Evolutionary conservation across 1,284 basidiomycete species (phyloP), one percentile per base, ranked within the genome.

Genomic region (Naganishia liquefaciens): DNA sequence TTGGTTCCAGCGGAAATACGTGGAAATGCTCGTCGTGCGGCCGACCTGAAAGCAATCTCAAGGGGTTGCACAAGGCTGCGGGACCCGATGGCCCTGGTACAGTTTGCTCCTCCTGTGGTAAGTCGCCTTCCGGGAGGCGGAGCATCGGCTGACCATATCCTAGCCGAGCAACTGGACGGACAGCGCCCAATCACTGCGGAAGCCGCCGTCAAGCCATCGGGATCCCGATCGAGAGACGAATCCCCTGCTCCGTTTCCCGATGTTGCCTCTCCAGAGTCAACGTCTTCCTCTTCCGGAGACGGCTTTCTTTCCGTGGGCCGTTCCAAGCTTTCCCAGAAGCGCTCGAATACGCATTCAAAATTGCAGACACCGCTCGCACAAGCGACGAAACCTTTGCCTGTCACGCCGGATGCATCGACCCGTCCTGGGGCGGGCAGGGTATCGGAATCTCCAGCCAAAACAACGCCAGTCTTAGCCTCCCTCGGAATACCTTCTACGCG

Each of bases 21-120:
- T 95, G 92, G 92, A 90, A 92, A 79, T 95, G 92, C 76, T 91
- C 89, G 49, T 93, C 93, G 74, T 93, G 88, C 70, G 92, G 92
- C 21, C 89, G 89, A 73, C 91, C 93, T 0, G 92, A 91, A 73
- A 85, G 81, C 69, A 87, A 93, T 62, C 89, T 91, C 2, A 82
- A 91, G 58, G 90, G 91, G 10, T 81, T 89, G 68, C 83, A 90
- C 28, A 55, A 53, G 28, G 27, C 39, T 10, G 15, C 54, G 23
- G 62, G 62, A 11, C 70, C 94, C 19, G 63, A 62, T 25, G 72
- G 93, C 27, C 88, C 92, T 74, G 93, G 93, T 78, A 89, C 87
- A 23, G 87, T 96, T 74, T 98, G 94, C 79, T 91, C 89, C 46
- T 85, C 86, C 33, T 97, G 94, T 79, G 91, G 93, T 89, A 82